Evolutionary conservation across 2,329 filamentous ascomycete genomes (phyloP), one percentile per base, ranked within the genome.

Genomic region (Raffaelea ambrosiae): DNA sequence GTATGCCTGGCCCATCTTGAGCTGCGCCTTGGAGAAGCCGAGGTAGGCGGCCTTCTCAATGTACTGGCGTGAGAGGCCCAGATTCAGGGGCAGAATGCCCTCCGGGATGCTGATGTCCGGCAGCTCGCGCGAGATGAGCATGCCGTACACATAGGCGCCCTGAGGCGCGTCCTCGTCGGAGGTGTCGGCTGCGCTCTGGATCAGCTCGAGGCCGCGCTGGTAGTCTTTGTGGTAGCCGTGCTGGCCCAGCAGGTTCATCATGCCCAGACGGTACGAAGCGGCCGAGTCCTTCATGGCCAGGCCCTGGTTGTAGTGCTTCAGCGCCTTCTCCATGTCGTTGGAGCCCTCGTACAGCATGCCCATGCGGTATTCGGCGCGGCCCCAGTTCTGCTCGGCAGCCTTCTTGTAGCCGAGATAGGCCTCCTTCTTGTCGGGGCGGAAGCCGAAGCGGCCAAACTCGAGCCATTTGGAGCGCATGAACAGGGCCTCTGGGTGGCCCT

Each of bases 321-420:
- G 82, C 5, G 93, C 93, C 64, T 95, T 96, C 53, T 83, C 77
- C 51, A 89, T 84, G 60, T 98, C 91, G 61, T 95, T 95, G 4
- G 89, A 91, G 63, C 86, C 89, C 67, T 98, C 93, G 63, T 90
- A 97, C 49, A 96, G 85, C 91, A 97, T 98, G 53, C 93, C 93
- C 69, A 98, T 95, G 42, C 93, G 82, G 65, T 98, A 98, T 65
- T 97, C 88, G 19, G 93, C 90, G 57, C 93, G 77, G 20, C 84
- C 81, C 67, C 90, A 95, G 49, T 88, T 88, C 57, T 87, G 83
- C 57, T 90, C 85, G 26, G 88, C 57, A n/a, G 93, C 87, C 58
- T 84, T 76, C 53, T 83, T 81, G 67, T 97, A 98, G 58, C 85
- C 86, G 52, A 82, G 70, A 63, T 94, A 97, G 8, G 93, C 91